Evolutionary conservation across 306 rosid species (phyloP), one percentile per base, ranked within the genome.

Genomic region (Begonia fuchsioides): DNA sequence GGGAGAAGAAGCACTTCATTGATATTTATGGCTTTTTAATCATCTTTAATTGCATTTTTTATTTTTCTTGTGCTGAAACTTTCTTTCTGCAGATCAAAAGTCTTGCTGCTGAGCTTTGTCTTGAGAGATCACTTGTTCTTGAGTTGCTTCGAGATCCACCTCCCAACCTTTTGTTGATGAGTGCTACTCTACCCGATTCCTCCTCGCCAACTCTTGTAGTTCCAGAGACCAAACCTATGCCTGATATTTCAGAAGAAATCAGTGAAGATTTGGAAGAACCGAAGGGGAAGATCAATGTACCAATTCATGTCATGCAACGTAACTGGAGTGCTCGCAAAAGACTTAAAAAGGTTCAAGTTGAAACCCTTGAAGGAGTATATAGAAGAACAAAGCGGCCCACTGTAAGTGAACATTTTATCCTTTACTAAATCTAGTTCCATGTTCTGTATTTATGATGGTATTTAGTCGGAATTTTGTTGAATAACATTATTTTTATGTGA

Each of bases 31-130:
- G 26, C 32, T 17, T n/a, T 47, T 9, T 47, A 47, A 15, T 1
- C 50, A 47, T 10, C 50, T 26, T 13, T 10, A n/a, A 3, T 47
- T 16, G 18, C 50, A 10, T 47, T 13, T 47, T 41, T 40, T 38
- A 52, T 56, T 11, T 49, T 53, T 57, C 57, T n/a, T 14, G 51
- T 44, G 10, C 18, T 44, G n/a, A 35, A 47, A 11, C 12, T 38
- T 55, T 43, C 46, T 11, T 32, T 44, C 40, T 55, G 67, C 87
- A 90, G 98, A 79, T 90, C 43, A 90, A 81, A 62, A 71, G 39
- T 61, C 95, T 85, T 53, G 94, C 98, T 18, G 92, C 93, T 0
- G 94, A 85, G 67, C 82, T 90, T 55, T 90, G 93, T 75, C 95
- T 84, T 32, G 95, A 90, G 56, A 79, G 98, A 71, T 72, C 71